Base-by-base conservation (phyloP, 2,329 filamentous ascomycete genomes). In the Colletotrichum simmondsii region DNA sequence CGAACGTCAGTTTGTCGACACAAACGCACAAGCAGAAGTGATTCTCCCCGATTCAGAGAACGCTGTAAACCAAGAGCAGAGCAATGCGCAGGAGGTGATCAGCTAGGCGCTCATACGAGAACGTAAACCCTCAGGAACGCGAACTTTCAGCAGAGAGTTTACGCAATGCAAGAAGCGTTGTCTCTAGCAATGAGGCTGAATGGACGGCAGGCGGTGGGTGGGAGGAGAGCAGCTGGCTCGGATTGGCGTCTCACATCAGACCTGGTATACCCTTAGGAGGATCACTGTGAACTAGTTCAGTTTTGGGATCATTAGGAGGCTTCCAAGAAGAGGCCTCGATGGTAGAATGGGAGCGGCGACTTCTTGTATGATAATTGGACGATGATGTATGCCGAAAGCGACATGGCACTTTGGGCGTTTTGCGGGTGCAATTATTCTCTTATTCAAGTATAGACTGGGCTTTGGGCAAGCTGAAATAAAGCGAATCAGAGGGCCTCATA, bases 1-100 rank as follows among this genome's bases (percentile, higher is more conserved):
- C 79, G 94, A 98, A 82, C 89, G 95, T 77, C 96, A 94, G 80
- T 98, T 98, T 84, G 91, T 96, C 63, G 91, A 94, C 71, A 92
- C 94, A 60, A 86, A 87, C 12, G 88, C 84, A 6, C 85, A 87
- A 32, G 92, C 94, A 80, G 94, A 97, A 83, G 84, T 94, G 64
- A 91, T 97, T 74, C 88, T 94, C 72, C 92, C 93, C 0, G 88
- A 84, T 26, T 79, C 80, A 32, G 82, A 82, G 53, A 78, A 73
- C 57, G 80, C 77, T 14, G 78, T 80, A 74, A 83, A 82, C 72
- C 82, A 83, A 53, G 87, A 87, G 32, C 69, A 78, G 52, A 77
- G 77, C 52, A 80, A 79, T 73, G 81, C 82, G 56, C 84, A 84
- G 73, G 78, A 86, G 72, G 80, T 84, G 28, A 81, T 84, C 72